Conservation (phyloP, 2,329 filamentous ascomycete genomes). For the Xylaria sp. region DNA sequence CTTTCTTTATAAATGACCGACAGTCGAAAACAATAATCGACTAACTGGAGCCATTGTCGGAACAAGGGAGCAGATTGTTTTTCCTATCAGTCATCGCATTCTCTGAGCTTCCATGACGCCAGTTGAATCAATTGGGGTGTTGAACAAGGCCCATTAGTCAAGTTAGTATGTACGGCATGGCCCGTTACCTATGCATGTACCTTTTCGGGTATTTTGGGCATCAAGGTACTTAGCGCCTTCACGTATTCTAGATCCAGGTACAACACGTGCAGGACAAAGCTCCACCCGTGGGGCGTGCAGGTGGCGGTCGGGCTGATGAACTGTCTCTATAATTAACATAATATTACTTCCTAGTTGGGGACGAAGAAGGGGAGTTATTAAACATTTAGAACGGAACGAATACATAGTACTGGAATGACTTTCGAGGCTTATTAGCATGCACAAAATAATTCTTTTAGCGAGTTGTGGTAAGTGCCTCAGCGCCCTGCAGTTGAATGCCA, state of each 20-base stretch:
- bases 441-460: neutral
- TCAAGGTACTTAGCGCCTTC: neutral
- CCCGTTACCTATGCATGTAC: neutral
- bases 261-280: neutral
- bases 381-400: neutral
- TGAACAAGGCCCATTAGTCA: neutral
- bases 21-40: neutral
- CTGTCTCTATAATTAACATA: too few species aligned
- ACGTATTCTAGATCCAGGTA: neutral
- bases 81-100: conserved; percentile 46
- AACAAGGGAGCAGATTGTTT: neutral
- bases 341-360: neutral
- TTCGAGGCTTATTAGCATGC: neutral
- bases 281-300: conserved; percentile 3
- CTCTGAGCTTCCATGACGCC: conserved; percentile 46
- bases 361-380: neutral
- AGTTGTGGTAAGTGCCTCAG: neutral
- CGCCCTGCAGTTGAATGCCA: neutral
- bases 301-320: neutral
- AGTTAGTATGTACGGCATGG: neutral
- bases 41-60: neutral
- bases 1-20: neutral
- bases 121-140: neutral
- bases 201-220: neutral
- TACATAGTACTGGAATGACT: neutral